Evolutionary conservation across 352 stramenopile species (phyloP).

Genomic region (Globisporangium canariense): DNA sequence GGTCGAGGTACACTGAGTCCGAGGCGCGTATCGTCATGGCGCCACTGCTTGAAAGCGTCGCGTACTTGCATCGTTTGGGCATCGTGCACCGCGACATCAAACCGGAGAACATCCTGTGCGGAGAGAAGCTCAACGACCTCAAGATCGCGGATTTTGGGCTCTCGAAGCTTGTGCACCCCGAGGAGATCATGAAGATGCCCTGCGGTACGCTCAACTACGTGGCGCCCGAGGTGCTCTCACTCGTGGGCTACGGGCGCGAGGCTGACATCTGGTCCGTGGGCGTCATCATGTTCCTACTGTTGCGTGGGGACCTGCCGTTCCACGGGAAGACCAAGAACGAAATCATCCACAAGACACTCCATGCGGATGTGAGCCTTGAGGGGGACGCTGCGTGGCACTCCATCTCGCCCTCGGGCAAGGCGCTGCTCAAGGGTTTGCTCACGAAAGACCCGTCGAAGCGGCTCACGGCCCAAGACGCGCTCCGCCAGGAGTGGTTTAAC

Average conservation of each 20-base stretch:
- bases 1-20: constrained; percentile 83
- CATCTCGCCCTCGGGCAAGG: constrained; percentile 55
- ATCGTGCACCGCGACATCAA: constrained; percentile 91
- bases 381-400: constrained; percentile 50
- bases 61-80: constrained; percentile 89
- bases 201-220: constrained; percentile 93
- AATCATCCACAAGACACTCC: constrained; percentile 91
- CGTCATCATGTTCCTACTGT: constrained; percentile 91
- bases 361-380: constrained; percentile 82
- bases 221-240: constrained; percentile 89
- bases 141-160: constrained; percentile 93
- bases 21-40: constrained; percentile 87
- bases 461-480: constrained; percentile 76
- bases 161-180: constrained; percentile 89
- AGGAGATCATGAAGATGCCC: constrained; percentile 93
- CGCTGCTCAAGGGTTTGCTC: constrained; percentile 74
- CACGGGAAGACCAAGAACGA: constrained; percentile 89
- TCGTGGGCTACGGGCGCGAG: constrained; percentile 86
- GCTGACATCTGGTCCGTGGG: constrained; percentile 92
- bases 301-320: constrained; percentile 89
- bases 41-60: constrained; percentile 86
- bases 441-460: constrained; percentile 80
- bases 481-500: constrained; percentile 82
- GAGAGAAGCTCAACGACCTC: constrained; percentile 81
- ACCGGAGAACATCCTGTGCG: constrained; percentile 88